These are phyloP conservation scores for Prunus mongolica DNA, from an alignment of 306 rosid genomes.

Conservation along the genomic window DNA sequence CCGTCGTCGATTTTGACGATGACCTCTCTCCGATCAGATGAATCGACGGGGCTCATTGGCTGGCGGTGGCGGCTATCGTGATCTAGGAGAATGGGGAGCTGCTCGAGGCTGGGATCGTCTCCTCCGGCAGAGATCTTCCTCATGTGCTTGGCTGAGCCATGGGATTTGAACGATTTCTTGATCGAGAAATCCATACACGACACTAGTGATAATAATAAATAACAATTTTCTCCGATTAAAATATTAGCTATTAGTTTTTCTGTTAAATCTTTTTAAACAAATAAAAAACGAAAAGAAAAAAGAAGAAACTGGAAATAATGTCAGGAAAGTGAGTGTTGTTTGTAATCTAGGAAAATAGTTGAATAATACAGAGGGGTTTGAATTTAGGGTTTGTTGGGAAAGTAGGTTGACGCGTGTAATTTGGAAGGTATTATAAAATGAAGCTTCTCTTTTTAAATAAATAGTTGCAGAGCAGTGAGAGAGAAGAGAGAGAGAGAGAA, in stretches of 20 bases:
- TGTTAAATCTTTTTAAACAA: neutral
- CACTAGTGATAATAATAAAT: neutral
- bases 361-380: neutral
- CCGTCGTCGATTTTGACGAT: conserved; percentile 58
- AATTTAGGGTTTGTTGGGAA: neutral
- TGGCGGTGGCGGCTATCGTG: conserved; percentile 23
- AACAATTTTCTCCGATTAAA: neutral
- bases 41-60: conserved; percentile 15
- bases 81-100: conserved; percentile 54
- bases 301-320: neutral
- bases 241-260: neutral
- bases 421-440: neutral
- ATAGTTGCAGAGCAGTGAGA: neutral
- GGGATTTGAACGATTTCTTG: conserved; percentile 55
- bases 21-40: conserved; percentile 29
- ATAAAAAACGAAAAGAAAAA: neutral
- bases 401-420: conserved; percentile 38
- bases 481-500: neutral
- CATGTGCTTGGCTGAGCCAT: conserved; percentile 32
- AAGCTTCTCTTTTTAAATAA: neutral
- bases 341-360: neutral
- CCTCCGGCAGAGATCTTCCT: conserved; percentile 32
- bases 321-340: neutral
- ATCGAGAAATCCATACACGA: conserved; percentile 56
- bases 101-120: conserved; percentile 26